Evolutionary conservation across 495 filamentous ascomycete species (phyloP).

Genomic region (Haplographium delicatum): DNA sequence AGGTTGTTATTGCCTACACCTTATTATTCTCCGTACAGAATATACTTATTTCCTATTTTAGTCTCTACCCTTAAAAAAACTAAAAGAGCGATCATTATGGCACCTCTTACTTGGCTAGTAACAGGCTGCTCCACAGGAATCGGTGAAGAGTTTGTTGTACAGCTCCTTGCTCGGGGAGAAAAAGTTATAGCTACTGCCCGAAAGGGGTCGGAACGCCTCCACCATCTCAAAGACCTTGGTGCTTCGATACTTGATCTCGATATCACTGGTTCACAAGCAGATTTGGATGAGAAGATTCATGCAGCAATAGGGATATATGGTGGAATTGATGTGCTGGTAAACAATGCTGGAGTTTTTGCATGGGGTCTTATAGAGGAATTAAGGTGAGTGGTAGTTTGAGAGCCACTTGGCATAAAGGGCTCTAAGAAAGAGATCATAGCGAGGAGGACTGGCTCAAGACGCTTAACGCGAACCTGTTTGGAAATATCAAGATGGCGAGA

Average conservation of each 20-base stretch:
- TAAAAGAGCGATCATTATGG: too few relatives aligned
- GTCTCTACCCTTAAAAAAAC: too few relatives aligned
- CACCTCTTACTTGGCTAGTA: constrained; percentile 33
- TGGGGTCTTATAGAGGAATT: not conserved
- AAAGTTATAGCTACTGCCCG: constrained; percentile 53
- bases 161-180: constrained; percentile 45
- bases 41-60: too few relatives aligned
- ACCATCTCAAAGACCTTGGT: constrained; percentile 35
- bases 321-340: not conserved
- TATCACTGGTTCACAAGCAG: not conserved
- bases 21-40: too few relatives aligned
- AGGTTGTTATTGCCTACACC: too few relatives aligned
- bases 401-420: not conserved
- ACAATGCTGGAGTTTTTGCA: not conserved
- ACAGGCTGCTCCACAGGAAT: constrained; percentile 47
- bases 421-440: not conserved
- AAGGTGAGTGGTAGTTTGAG: not conserved
- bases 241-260: constrained; percentile 23
- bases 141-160: constrained; percentile 36
- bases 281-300: not conserved
- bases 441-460: not conserved
- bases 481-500: not conserved
- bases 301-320: not conserved
- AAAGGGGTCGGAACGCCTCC: constrained; percentile 23
- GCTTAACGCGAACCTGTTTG: not conserved